Conservation (phyloP, 148 eudicot genomes). For the Fagopyrum esculentum region DNA sequence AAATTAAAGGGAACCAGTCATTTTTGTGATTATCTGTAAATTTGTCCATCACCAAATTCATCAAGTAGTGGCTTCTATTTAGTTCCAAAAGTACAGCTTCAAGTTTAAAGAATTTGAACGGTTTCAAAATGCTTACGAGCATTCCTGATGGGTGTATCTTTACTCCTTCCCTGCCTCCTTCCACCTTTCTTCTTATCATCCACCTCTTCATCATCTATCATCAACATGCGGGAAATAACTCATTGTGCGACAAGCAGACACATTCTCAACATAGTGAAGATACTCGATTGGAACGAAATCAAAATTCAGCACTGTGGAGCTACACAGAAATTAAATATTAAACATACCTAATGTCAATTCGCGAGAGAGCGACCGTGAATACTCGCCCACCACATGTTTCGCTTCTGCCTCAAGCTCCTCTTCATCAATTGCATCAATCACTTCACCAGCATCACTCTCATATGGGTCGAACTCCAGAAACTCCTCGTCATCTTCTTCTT, state of each 20-base stretch:
- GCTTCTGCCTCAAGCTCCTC: constrained; percentile 74
- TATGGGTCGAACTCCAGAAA: constrained; percentile 28
- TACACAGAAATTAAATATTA: background rate
- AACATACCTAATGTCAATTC: constrained; percentile 51
- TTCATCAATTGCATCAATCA: constrained; percentile 31
- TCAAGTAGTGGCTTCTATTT: background rate
- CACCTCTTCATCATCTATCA: constrained; percentile 24
- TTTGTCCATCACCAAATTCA: background rate
- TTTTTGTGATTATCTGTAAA: no score
- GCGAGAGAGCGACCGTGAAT: constrained; percentile 43
- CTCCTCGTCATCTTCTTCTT: constrained; percentile 21
- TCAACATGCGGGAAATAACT: background rate
- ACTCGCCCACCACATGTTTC: constrained; percentile 40
- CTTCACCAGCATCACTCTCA: constrained; percentile 33
- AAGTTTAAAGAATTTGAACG: background rate
- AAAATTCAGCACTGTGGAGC: background rate
- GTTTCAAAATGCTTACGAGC: constrained; percentile 3
- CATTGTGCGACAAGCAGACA: background rate
- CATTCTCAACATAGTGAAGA: background rate
- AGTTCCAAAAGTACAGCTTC: background rate
- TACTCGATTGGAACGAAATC: background rate
- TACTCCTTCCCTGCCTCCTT: constrained; percentile 6
- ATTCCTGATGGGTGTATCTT: constrained; percentile 2
- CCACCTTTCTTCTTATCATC: constrained; percentile 10
- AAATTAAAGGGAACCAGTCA: no score